Conservation (phyloP, 2,329 filamentous ascomycete species). For the Fusarium albidum region DNA sequence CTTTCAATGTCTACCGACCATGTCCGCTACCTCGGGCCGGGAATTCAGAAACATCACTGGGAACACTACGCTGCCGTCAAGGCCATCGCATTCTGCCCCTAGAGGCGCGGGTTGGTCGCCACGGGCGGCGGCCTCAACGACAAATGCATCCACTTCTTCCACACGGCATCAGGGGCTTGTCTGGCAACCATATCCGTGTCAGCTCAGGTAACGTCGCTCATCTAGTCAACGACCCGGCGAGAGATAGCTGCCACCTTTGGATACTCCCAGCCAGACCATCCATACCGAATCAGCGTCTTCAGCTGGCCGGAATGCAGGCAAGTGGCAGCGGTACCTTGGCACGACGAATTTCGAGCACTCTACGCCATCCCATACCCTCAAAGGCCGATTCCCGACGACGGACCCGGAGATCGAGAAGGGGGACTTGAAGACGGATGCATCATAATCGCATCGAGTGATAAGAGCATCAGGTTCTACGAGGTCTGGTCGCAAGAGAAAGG, state of each 20-base stretch:
- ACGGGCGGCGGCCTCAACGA: constrained; percentile 95
- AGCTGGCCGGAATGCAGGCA: constrained; percentile 92
- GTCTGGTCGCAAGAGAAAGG: constrained; percentile 79
- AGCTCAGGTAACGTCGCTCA: constrained; percentile 90
- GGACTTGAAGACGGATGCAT: constrained; percentile 66
- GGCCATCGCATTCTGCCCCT: constrained; percentile 95
- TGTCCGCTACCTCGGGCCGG: constrained; percentile 59
- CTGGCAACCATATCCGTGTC: constrained; percentile 92
- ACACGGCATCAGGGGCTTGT: constrained; percentile 81
- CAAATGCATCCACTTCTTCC: constrained; percentile 95
- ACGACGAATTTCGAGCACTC: constrained; percentile 78
- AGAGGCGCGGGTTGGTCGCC: constrained; percentile 86
- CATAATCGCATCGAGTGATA: constrained; percentile 90
- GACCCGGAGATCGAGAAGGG: constrained; percentile 32
- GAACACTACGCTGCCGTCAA: constrained; percentile 89
- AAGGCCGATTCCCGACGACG: constrained; percentile 44
- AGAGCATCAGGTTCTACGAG: constrained; percentile 94
- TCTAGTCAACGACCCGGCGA: constrained; percentile 85
- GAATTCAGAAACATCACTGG: constrained; percentile 75
- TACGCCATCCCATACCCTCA: constrained; percentile 87
- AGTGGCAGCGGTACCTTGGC: constrained; percentile 86
- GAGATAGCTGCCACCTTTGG: constrained; percentile 96
- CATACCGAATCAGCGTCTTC: constrained; percentile 89
- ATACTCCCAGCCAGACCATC: constrained; percentile 89
- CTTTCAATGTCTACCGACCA: constrained; percentile 43